Evolutionary conservation across 2,329 filamentous ascomycete genomes (phyloP), one percentile per base, ranked within the genome.

Genomic region (Penicillium sp.): DNA sequence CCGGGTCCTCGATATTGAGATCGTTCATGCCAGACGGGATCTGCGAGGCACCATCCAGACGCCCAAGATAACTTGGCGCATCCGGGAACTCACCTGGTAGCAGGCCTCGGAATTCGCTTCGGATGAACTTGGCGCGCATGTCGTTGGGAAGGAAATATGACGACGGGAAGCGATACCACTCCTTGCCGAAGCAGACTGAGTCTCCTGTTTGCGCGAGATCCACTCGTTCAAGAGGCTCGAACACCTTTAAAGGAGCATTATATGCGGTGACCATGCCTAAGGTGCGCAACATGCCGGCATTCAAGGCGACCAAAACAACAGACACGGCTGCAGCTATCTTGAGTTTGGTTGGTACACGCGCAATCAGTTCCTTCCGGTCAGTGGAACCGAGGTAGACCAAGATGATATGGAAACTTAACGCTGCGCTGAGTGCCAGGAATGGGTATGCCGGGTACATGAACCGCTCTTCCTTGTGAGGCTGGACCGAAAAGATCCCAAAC

Each of bases 361-460:
- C 85, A 25, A 85, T 67, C 3, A 92, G 63, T 0, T 81, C 80
- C 59, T 79, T 82, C 0, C 86, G 82, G 52, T 88, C 79, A 1
- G 80, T 79, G 18, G 83, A 84, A 14, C 91, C 89, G 40, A 95
- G 72, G 31, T 86, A 84, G 11, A 83, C 78, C 13, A 97, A 77
- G 1, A 95, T 64, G 50, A 95, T 86, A 67, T 97, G 90, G 30
- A 95, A 75, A 3, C 88, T 81, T 45, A 96, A 80, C 8, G 92
- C 88, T 2, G 91, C 91, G 63, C 95, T 96, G 30, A 99, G 77
- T 0, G 88, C 87, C 31, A 99, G 77, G 55, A 92, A 89, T 1
- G 93, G 93, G 63, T 99, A 99, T 2, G 83, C 88, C 0, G 93
- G 93, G 64, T 95, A 99, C 91, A 99, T 97, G 75, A 99, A 99